Evolutionary conservation across 495 filamentous ascomycete genomes (phyloP), one percentile per base, ranked within the genome.

Genomic region (Xylaria bambusicola): DNA sequence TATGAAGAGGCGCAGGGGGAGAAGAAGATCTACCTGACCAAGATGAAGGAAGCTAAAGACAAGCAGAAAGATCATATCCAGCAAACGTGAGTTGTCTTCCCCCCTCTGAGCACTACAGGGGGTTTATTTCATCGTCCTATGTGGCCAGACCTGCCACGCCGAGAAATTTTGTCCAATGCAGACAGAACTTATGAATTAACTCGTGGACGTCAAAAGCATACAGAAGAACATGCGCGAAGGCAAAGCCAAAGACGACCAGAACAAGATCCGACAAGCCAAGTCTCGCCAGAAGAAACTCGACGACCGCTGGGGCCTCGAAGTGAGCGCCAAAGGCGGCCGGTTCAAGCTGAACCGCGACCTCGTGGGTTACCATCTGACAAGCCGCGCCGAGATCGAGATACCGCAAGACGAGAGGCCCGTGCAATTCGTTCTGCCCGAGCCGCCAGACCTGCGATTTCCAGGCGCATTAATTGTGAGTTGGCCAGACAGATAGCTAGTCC

Each of bases 341-440:
- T 93, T 93, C 77, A 93, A 93, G 71, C 77, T 93, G 8, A 92
- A 89, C 66, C 75, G 89, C 7, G 90, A 93, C 70, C 67, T 87
- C 0, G 70, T 61, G 0, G 90, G 89, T 0, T 91, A 70, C 41
- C 82, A 89, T 65, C 21, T 70, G 1, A 79, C 73, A 3, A 64
- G 65, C 15, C 78, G 89, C 17, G 82, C 73, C 5, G 89, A 83
- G 20, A 90, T 95, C 59, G 88, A 89, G 31, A 77, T 92, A 7
- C 85, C 86, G 2, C 71, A 71, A 10, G 88, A 90, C 29, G 88
- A 92, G 56, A 79, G 73, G 35, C 78, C 77, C 0, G 79, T 85
- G 0, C 69, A 64, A 15, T 82, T 93, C 46, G 60, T 73, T 26
- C 66, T 91, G 1, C 85, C 86, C 0, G 74, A 81, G 46, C 82